Conservation (phyloP, 2,329 filamentous ascomycete genomes). For the Endoconidiophora polonica region DNA sequence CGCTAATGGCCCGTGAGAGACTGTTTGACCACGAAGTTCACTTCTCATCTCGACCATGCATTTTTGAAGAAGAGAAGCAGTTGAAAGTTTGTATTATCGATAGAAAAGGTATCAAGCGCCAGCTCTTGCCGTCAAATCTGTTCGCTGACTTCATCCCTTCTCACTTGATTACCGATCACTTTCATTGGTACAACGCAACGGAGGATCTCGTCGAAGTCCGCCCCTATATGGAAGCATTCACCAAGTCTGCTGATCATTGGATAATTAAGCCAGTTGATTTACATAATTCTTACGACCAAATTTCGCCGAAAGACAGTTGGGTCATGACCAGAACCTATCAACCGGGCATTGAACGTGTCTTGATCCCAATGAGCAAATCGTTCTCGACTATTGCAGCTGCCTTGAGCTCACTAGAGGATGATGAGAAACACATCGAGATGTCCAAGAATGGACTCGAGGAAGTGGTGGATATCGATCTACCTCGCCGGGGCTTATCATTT, state of each 20-base stretch:
- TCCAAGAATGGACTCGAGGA: background rate
- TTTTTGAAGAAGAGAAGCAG: constrained; percentile 11
- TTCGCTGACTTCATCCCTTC: constrained; percentile 20
- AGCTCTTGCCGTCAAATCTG: constrained; percentile 21
- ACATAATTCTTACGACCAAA: too few species aligned
- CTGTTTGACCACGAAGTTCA: constrained; percentile 21
- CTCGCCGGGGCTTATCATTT: constrained; percentile 32
- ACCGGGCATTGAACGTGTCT: too few species aligned
- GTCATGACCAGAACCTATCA: background rate
- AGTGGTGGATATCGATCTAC: constrained; percentile 26
- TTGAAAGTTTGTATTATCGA: constrained; percentile 20
- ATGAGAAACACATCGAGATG: constrained; percentile 2
- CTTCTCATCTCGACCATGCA: constrained; percentile 18
- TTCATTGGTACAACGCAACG: constrained; percentile 30
- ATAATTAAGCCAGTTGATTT: constrained; percentile 9
- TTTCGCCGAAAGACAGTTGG: too few species aligned
- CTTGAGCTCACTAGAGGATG: background rate
- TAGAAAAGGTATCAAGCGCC: constrained; percentile 6
- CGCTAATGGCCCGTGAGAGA: background rate
- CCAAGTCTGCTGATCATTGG: constrained; percentile 15
- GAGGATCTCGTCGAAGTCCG: constrained; percentile 21
- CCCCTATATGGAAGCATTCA: constrained; percentile 17
- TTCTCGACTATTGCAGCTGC: background rate
- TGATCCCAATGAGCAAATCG: background rate
- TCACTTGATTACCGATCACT: constrained; percentile 23